A percentile compares a stretch with the other conserved stretches of the same genome.
Evolutionary conservation across 2,329 filamentous ascomycete genomes (phyloP).

Genomic region (Aspergillus sp.): DNA sequence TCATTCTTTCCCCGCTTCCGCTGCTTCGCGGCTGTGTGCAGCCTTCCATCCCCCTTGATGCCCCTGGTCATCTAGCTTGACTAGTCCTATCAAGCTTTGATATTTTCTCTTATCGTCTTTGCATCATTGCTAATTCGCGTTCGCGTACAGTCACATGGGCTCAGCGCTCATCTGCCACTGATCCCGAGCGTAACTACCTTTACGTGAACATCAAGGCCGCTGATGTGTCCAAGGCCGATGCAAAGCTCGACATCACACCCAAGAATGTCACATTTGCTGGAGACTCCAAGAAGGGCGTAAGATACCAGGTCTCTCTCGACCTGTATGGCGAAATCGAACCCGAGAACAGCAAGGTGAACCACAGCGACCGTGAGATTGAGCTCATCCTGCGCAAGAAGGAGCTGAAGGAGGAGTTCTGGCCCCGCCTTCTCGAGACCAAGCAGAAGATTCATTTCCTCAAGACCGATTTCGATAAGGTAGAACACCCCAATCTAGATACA

Average conservation of each 20-base stretch:
- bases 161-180: slow-evolving; percentile 83
- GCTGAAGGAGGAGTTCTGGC: slow-evolving; percentile 92
- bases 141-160: slow-evolving; percentile 82
- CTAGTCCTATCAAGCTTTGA: slow-evolving; percentile 11
- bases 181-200: slow-evolving; percentile 88
- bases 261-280: slow-evolving; percentile 80
- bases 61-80: not conserved
- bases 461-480: slow-evolving; percentile 96
- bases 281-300: slow-evolving; percentile 81
- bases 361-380: slow-evolving; percentile 86
- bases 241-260: slow-evolving; percentile 83
- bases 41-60: slow-evolving; percentile 8
- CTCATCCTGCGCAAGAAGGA: slow-evolving; percentile 97
- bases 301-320: slow-evolving; percentile 83
- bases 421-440: slow-evolving; percentile 84
- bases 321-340: slow-evolving; percentile 91
- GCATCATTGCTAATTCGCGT: slow-evolving; percentile 13
- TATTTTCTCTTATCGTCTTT: slow-evolving; percentile 4
- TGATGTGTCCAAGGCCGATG: slow-evolving; percentile 75
- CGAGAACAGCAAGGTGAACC: slow-evolving; percentile 80
- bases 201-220: slow-evolving; percentile 89
- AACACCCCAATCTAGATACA: slow-evolving; percentile 24
- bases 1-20: slow-evolving; percentile 33
- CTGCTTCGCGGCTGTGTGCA: slow-evolving; percentile 16
- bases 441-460: slow-evolving; percentile 95